Base-by-base conservation (phyloP, 1,284 basidiomycete species). In the Pseudozyma hubeiensis region DNA sequence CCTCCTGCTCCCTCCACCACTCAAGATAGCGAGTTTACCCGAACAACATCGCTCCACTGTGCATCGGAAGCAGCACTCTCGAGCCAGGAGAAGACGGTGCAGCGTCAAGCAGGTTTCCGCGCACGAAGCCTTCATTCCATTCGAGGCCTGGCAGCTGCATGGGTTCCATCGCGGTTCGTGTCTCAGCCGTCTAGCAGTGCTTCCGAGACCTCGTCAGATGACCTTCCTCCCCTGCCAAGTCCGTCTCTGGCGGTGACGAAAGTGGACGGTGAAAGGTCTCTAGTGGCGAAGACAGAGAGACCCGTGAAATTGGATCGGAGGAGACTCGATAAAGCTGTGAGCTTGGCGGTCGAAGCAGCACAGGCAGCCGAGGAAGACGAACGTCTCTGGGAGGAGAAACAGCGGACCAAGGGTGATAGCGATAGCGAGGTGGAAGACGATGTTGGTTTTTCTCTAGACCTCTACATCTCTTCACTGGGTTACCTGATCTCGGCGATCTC, bases 291-390 rank as follows among this genome's bases (percentile, higher is more conserved):
- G 14, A 43, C 19, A 29, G 63, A 64, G 43, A 34, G 68, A 7
- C 68, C 71, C 17, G 74, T 75, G 8, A 61, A 58, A 35, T 51
- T 78, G 5, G 73, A 78, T 29, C 55, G 74, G 4, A 49, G 73
- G 4, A 47, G 76, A 6, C 40, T 78, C 10, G 76, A 78, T 47
- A 78, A 78, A 47, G 76, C 76, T 5, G 76, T 75, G n/a, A 73
- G 58, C 16, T 39, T 78, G 44, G 76, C 76, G 0, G 69, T 78
- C 10, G 76, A 78, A 35, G 76, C 76, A 1, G 76, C 76, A 0
- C 73, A 78, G 43, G 73, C 65, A 4, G 72, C 76, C 2, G 76
- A 75, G 17, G 68, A 75, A 37, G 76, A 78, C 43, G 76, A 78
- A 59, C 48, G 57, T 6, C 11, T 51, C 45, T 74, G 73, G 66